Evolutionary conservation across 805 yeast species (phyloP), one percentile per base, ranked within the genome.

Genomic region (Blastobotrys terrestris): DNA sequence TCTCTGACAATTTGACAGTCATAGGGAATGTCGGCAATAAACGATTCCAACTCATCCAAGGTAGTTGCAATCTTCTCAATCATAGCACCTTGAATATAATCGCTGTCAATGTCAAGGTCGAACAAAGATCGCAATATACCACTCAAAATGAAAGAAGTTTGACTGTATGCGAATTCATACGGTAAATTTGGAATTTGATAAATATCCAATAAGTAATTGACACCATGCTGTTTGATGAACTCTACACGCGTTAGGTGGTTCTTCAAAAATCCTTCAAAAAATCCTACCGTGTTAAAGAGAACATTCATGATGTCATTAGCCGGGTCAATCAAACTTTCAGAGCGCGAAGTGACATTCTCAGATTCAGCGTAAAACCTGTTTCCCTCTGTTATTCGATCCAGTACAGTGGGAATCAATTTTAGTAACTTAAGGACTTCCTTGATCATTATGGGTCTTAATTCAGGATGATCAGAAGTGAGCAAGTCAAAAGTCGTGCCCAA

Each of bases 401-500:
- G 73, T 73, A 22, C 62, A 57, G 20, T 42, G 7, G 60, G 59
- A 3, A 60, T 20, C 14, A 19, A 39, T 19, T 47, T 39, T 6
- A 61, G 22, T 26, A 60, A 20, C 21, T 52, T 55, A 8, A 58
- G 68, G 46, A 83, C 69, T 49, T 80, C 79, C 2, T 72, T 67
- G 49, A 79, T 67, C 19, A 90, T 80, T 0, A 68, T 61, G 0
- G 85, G 83, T 48, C 85, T 81, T 55, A 89, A 72, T 1, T 77
- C 80, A 1, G 95, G 87, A 62, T 87, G 88, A 63, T 91, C 97
- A 62, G 96, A 77, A 1, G 87, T 82, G 47, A 90, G 68, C 59
- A 87, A 95, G 63, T 90, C 96, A 60, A 90, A 75, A 0, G 84
- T 75, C 22, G 77, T 72, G 1, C 95, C 96, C 15, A 87, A 64